Percentiles rank a stretch among this genome's conserved stretches.
Evolutionary conservation across 306 rosid genomes (phyloP).

Genomic region (Vicia sativa): DNA sequence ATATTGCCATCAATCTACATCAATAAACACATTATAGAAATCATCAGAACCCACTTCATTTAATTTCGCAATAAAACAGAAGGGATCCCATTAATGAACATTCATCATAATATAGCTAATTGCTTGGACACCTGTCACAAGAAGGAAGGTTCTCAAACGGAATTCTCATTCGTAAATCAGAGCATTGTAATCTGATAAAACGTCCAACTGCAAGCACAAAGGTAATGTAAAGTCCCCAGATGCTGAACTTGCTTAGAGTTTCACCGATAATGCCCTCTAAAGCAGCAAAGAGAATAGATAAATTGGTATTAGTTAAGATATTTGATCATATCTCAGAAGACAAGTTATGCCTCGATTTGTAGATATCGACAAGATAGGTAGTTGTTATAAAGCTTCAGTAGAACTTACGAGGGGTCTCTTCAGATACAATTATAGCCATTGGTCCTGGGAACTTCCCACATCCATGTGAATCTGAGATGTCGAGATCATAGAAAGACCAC

Average conservation of each 20-base stretch:
- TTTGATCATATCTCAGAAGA: conserved; percentile 22
- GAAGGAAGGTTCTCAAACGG: conserved; percentile 94
- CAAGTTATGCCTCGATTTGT: conserved; percentile 12
- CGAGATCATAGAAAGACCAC: conserved; percentile 82
- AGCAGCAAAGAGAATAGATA: conserved; percentile 39
- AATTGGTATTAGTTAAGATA: conserved; percentile 37
- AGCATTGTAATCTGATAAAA: conserved; percentile 89
- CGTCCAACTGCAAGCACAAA: conserved; percentile 97
- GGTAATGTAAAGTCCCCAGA: conserved; percentile 96
- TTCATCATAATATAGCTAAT: conserved; percentile 22
- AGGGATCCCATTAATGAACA: conserved; percentile 8
- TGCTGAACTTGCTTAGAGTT: conserved; percentile 98
- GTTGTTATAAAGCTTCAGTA: conserved; percentile 20
- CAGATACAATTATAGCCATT: conserved; percentile 75
- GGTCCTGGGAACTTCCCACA: conserved; percentile 84
- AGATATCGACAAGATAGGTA: neutral
- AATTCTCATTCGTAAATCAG: conserved; percentile 97
- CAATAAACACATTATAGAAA: conserved; percentile 28
- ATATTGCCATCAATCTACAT: conserved; percentile 80
- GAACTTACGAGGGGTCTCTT: conserved; percentile 90
- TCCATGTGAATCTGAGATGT: conserved; percentile 53
- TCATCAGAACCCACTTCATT: conserved; percentile 20
- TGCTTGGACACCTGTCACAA: conserved; percentile 71
- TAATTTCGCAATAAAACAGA: conserved; percentile 24
- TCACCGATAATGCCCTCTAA: conserved; percentile 93